phyloP scores from a whole-genome alignment of 352 stramenopile genomes.

The Phytophthora uliginosa region DNA sequence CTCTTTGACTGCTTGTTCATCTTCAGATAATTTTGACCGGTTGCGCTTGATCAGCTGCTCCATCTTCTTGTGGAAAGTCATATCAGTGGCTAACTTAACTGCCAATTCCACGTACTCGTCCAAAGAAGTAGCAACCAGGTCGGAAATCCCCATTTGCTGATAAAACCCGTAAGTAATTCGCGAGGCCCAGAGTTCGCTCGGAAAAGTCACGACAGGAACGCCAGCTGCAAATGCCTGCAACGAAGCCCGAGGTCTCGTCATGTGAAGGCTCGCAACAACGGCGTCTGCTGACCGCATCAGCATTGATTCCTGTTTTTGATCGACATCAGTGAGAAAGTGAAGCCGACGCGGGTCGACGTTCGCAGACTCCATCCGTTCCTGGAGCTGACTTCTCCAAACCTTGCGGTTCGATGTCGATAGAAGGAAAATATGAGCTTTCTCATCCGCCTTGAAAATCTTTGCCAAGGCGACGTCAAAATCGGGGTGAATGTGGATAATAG shows the following conservation, averaged over 20 bases:
- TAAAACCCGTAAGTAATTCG: constrained; percentile 77
- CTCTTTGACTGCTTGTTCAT: constrained; percentile 56
- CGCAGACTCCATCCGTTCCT: constrained; percentile 49
- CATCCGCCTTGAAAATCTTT: constrained; percentile 57
- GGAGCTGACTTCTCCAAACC: constrained; percentile 62
- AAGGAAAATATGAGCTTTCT: constrained; percentile 69
- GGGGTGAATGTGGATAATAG: constrained; percentile 77
- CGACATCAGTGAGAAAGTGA: constrained; percentile 71
- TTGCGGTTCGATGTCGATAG: constrained; percentile 61
- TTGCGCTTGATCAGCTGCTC: constrained; percentile 50
- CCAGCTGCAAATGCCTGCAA: constrained; percentile 71
- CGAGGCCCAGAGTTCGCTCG: constrained; percentile 66
- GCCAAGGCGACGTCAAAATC: constrained; percentile 72
- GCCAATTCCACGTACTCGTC: constrained; percentile 66
- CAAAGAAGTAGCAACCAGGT: constrained; percentile 55
- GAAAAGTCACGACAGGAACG: constrained; percentile 73
- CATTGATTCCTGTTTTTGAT: constrained; percentile 60
- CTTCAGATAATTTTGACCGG: constrained; percentile 53
- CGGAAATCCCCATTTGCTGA: constrained; percentile 67
- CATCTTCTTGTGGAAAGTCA: constrained; percentile 56
- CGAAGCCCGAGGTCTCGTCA: constrained; percentile 56
- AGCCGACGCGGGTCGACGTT: constrained; percentile 42
- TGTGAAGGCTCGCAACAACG: constrained; percentile 66
- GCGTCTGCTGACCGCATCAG: constrained; percentile 66
- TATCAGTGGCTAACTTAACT: constrained; percentile 59